Conservation (phyloP, 345 rosid genomes). For the Corchorus olitorius region DNA sequence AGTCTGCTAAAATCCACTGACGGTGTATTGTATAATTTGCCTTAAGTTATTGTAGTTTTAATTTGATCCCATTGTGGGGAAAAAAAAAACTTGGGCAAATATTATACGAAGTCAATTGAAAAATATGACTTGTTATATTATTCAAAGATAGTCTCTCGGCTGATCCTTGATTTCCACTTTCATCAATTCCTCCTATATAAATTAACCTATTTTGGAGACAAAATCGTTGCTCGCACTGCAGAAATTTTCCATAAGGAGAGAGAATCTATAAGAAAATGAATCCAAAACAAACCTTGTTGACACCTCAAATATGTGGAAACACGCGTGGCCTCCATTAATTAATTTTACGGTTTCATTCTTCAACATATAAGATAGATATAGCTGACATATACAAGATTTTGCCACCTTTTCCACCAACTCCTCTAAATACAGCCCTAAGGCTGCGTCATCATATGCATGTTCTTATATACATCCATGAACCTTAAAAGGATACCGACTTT, state of each 20-base stretch:
- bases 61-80: no score
- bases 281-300: not conserved
- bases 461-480: not conserved
- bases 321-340: constrained; percentile 1
- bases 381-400: not conserved
- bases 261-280: not conserved
- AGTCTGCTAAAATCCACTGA: no score
- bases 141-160: no score
- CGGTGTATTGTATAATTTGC: no score
- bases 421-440: no score
- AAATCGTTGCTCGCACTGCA: not conserved
- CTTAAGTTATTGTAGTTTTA: no score
- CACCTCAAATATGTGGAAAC: not conserved
- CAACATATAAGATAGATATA: not conserved
- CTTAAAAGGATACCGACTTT: not conserved
- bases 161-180: no score
- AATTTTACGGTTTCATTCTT: not conserved
- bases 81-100: no score
- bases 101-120: no score
- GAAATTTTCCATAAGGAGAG: not conserved
- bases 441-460: not conserved
- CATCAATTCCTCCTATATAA: no score
- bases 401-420: not conserved
- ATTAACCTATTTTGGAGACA: no score
- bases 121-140: no score